phyloP scores from a whole-genome alignment of 1,139 yeast species.

The Scheffersomyces titani region DNA sequence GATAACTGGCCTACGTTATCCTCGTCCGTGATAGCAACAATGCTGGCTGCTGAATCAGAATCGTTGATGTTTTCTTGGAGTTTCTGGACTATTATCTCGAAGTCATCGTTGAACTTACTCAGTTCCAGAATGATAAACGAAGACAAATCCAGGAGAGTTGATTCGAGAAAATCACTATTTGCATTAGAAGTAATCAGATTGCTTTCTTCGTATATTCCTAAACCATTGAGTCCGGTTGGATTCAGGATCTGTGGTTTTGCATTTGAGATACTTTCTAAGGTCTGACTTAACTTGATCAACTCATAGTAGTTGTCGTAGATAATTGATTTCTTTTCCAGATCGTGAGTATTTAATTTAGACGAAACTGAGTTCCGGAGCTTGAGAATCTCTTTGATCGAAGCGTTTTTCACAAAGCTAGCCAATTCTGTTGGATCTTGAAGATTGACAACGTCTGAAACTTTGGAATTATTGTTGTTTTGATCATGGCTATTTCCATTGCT shows the following conservation, averaged over 20 bases:
- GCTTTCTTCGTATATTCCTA: constrained; percentile 10
- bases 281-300: constrained; percentile 42
- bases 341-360: constrained; percentile 36
- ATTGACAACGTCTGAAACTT: constrained; percentile 6
- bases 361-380: constrained; percentile 36
- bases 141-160: constrained; percentile 27
- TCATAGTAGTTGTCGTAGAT: constrained; percentile 50
- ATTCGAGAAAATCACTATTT: constrained; percentile 24
- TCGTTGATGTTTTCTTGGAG: constrained; percentile 18
- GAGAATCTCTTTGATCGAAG: constrained; percentile 34
- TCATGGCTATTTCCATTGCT: neutral
- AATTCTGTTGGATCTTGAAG: constrained; percentile 24
- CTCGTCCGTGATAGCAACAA: constrained; percentile 17
- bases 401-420: constrained; percentile 13
- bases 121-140: constrained; percentile 26
- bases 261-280: constrained; percentile 31
- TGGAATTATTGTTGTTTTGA: constrained; percentile 1
- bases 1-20: constrained; percentile 9
- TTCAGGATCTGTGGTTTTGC: constrained; percentile 11
- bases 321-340: constrained; percentile 47
- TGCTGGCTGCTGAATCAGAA: constrained; percentile 23
- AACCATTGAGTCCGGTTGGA: constrained; percentile 5
- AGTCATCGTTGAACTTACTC: constrained; percentile 27
- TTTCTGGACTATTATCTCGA: constrained; percentile 25
- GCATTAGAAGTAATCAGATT: neutral